phyloP scores from a whole-genome alignment of 2,329 filamentous ascomycete genomes.

The Ceratocystis ficicola region DNA sequence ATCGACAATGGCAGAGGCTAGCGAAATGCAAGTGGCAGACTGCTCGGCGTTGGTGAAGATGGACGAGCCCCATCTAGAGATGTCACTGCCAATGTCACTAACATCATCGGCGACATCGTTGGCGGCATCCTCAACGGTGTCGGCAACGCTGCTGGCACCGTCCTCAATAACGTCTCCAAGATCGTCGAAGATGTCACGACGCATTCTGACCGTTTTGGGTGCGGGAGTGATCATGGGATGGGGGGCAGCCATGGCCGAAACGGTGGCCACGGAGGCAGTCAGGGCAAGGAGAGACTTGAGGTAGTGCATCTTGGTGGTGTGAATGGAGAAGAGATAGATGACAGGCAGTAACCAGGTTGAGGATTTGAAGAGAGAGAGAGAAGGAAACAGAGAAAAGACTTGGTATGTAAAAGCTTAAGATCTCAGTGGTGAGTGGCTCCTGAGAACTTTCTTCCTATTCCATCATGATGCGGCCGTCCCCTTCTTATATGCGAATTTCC shows the following conservation, averaged over 20 bases:
- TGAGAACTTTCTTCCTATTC: background rate
- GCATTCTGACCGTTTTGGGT: conserved; percentile 10
- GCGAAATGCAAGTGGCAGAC: conserved; percentile 18
- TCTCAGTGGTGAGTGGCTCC: background rate
- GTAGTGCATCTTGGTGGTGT: conserved; percentile 21
- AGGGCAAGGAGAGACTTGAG: conserved; percentile 18
- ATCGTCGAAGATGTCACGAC: conserved; percentile 18
- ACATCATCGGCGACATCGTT: conserved; percentile 5
- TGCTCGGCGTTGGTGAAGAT: conserved; percentile 19
- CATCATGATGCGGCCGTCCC: background rate
- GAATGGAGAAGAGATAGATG: background rate
- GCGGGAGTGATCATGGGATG: conserved; percentile 22
- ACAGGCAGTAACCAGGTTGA: background rate
- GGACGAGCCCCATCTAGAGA: conserved; percentile 2
- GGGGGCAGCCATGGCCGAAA: conserved; percentile 21
- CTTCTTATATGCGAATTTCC: conserved; percentile 1
- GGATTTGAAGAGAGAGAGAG: background rate
- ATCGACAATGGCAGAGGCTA: conserved; percentile 17
- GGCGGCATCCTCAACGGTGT: conserved; percentile 11
- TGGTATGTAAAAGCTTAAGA: background rate
- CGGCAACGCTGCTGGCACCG: conserved; percentile 1
- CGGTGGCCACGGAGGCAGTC: conserved; percentile 20
- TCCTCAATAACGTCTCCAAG: conserved; percentile 19
- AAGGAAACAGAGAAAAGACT: background rate
- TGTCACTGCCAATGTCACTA: conserved; percentile 1